These are phyloP conservation scores for Cymbopogon citratus DNA, from an alignment of 176 grass and related monocot genomes.

Conservation along the genomic window DNA sequence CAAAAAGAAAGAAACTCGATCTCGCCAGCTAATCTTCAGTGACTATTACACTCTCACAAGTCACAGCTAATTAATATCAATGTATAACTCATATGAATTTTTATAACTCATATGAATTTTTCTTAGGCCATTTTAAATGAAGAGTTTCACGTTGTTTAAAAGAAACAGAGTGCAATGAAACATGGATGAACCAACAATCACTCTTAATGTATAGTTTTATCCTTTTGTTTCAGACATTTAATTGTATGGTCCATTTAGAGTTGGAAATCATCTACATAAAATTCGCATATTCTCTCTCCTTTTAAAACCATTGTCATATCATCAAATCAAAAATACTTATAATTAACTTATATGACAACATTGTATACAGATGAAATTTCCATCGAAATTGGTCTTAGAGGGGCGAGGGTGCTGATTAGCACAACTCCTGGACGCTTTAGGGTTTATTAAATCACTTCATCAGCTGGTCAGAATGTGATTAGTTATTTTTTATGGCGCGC, in stretches of 20 bases:
- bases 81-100: not conserved
- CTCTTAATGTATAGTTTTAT: no score
- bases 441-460: not conserved
- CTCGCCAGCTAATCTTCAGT: not conserved
- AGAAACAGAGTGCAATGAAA: no score
- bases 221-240: no score
- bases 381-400: not conserved
- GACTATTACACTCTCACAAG: not conserved
- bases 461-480: slow-evolving; percentile 1
- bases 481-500: not conserved
- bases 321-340: no score
- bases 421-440: not conserved
- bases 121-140: no score
- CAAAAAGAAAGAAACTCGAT: not conserved
- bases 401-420: not conserved
- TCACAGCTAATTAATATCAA: not conserved
- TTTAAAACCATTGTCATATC: no score
- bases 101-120: no score
- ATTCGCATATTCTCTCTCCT: no score
- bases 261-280: no score
- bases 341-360: not conserved
- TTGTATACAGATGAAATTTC: not conserved
- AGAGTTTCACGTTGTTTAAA: no score
- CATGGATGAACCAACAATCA: no score
- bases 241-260: no score